Percentiles rank a stretch among this genome's conserved stretches.
phyloP scores from a whole-genome alignment of 1,139 yeast genomes.

The Yarrowia galli region DNA sequence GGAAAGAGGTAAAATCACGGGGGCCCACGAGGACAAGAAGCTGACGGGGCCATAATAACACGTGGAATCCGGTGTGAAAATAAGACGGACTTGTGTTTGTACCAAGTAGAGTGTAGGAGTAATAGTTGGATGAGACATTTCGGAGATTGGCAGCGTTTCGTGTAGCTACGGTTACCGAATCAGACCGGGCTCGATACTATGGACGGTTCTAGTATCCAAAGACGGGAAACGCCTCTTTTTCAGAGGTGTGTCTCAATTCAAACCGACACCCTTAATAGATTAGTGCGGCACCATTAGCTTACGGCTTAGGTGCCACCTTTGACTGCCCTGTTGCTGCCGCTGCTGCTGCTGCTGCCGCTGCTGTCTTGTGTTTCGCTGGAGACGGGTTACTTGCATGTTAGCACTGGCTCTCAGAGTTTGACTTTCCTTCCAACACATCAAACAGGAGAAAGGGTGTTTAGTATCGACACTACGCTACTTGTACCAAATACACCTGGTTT shows the following conservation, averaged over 20 bases:
- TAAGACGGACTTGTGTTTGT: not conserved
- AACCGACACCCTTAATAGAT: no score
- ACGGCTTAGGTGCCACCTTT: no score
- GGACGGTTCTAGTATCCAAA: no score
- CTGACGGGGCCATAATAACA: not conserved
- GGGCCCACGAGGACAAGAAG: constrained; percentile 21
- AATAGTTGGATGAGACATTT: no score
- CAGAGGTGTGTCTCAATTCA: no score
- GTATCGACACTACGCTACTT: constrained; percentile 23
- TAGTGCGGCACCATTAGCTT: no score
- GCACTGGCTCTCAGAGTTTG: constrained; percentile 15
- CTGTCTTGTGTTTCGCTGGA: constrained; percentile 9
- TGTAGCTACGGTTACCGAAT: no score
- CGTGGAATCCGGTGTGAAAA: not conserved
- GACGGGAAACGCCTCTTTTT: no score
- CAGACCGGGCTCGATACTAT: no score
- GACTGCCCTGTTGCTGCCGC: not conserved
- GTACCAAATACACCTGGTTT: not conserved
- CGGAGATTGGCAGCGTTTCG: no score
- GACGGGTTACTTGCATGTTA: constrained; percentile 6
- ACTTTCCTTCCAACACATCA: constrained; percentile 38
- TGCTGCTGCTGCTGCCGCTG: constrained; percentile 10
- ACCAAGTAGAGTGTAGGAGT: no score
- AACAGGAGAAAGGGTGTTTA: constrained; percentile 33
- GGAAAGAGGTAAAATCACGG: constrained; percentile 33